Evolutionary conservation across 441 rosid species (phyloP).

Genomic region (Daphne laureola): DNA sequence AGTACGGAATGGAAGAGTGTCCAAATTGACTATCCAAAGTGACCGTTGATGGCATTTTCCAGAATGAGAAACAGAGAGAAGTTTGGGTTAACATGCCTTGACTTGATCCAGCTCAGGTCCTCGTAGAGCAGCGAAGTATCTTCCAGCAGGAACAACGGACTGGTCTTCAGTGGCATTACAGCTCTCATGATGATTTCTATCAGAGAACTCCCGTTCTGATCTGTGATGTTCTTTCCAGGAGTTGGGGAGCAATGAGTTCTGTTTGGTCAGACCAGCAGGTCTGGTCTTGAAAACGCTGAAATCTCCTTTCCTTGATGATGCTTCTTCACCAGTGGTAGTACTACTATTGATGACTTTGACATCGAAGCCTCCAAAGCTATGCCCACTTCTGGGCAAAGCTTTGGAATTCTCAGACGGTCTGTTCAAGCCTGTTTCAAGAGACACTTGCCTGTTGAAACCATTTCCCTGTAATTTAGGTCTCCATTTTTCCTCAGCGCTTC

Average conservation of each 20-base stretch:
- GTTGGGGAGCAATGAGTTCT: slow-evolving; percentile 62
- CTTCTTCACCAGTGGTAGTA: too few species aligned
- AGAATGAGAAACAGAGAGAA: background rate
- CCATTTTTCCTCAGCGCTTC: slow-evolving; percentile 18
- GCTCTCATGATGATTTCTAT: slow-evolving; percentile 33
- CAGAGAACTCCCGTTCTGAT: slow-evolving; percentile 28
- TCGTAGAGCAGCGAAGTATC: slow-evolving; percentile 92
- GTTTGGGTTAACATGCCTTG: slow-evolving; percentile 45
- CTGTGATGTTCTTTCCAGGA: slow-evolving; percentile 45
- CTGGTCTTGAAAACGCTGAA: slow-evolving; percentile 75
- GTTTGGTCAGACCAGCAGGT: slow-evolving; percentile 63
- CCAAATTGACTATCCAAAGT: too few species aligned
- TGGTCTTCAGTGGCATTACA: slow-evolving; percentile 33
- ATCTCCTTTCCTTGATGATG: slow-evolving; percentile 58
- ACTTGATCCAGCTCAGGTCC: slow-evolving; percentile 95
- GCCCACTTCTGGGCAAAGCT: slow-evolving; percentile 64
- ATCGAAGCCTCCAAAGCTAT: slow-evolving; percentile 83
- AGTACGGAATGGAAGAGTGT: too few species aligned
- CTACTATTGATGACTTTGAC: slow-evolving; percentile 25
- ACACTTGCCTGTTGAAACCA: slow-evolving; percentile 62
- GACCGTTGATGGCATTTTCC: too few species aligned
- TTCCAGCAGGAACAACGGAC: slow-evolving; percentile 76
- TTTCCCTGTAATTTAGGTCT: slow-evolving; percentile 21
- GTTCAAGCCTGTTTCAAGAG: slow-evolving; percentile 71
- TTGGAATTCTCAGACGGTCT: slow-evolving; percentile 37